Evolutionary conservation across 225 moss, liverwort and hornwort species (phyloP).

Genomic region (Polytrichum commune): DNA sequence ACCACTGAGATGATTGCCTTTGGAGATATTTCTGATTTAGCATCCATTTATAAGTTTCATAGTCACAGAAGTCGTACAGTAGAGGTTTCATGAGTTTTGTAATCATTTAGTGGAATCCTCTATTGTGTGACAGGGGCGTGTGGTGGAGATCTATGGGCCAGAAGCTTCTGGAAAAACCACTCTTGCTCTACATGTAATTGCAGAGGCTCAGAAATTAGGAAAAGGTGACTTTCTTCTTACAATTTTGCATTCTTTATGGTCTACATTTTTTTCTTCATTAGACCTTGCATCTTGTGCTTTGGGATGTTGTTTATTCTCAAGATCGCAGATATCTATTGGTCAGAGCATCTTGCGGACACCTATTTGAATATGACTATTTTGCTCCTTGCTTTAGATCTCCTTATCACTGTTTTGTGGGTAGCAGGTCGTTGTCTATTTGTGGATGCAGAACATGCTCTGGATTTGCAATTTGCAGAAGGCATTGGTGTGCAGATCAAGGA

Average conservation of each 20-base stretch:
- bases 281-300: no score
- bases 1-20: no score
- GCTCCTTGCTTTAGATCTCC: no score
- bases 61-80: no score
- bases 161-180: slow-evolving; percentile 89
- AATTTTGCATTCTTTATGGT: background rate
- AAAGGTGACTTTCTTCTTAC: slow-evolving; percentile 27
- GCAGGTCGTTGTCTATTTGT: slow-evolving; percentile 74
- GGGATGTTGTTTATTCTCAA: no score
- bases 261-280: no score
- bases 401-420: background rate
- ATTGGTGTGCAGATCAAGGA: slow-evolving; percentile 66
- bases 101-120: background rate
- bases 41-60: no score
- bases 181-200: slow-evolving; percentile 79
- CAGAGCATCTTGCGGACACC: no score
- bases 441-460: slow-evolving; percentile 84
- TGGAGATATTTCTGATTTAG: no score
- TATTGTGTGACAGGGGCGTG: slow-evolving; percentile 51
- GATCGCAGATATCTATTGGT: no score
- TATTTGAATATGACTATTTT: no score
- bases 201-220: slow-evolving; percentile 72
- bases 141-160: slow-evolving; percentile 83
- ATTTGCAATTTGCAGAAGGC: slow-evolving; percentile 73
- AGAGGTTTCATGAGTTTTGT: no score